Percentiles rank a stretch among this genome's conserved stretches.
Evolutionary conservation across 768 basidiomycete genomes (phyloP).

Genomic region (Boletus rubescentipes): DNA sequence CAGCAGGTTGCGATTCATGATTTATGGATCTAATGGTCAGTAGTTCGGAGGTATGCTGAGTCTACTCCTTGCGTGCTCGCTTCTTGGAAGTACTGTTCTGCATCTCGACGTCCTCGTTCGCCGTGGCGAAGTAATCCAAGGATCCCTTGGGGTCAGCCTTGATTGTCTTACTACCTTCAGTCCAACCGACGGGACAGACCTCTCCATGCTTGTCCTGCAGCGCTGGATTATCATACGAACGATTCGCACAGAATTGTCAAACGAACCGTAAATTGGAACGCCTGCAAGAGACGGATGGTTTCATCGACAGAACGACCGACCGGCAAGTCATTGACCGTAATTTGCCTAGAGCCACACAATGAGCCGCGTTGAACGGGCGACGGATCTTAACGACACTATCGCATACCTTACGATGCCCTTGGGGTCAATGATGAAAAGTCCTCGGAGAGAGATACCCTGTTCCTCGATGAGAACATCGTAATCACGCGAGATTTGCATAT

Average conservation of each 20-base stretch:
- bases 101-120: slow-evolving; percentile 28
- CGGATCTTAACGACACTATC: not conserved
- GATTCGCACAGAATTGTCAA: not conserved
- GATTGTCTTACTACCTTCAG: slow-evolving; percentile 76
- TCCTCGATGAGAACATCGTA: slow-evolving; percentile 91
- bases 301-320: slow-evolving; percentile 96
- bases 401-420: slow-evolving; percentile 68
- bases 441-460: slow-evolving; percentile 84
- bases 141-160: slow-evolving; percentile 73
- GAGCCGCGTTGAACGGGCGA: not conserved
- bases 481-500: slow-evolving; percentile 75
- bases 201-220: slow-evolving; percentile 79
- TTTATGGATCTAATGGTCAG: not conserved
- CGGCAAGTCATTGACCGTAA: slow-evolving; percentile 89
- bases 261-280: slow-evolving; percentile 86
- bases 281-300: slow-evolving; percentile 86
- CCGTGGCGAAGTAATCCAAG: slow-evolving; percentile 66
- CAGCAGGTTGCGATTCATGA: not conserved
- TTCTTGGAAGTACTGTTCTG: slow-evolving; percentile 51
- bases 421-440: slow-evolving; percentile 84
- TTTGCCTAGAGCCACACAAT: slow-evolving; percentile 50
- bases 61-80: slow-evolving; percentile 54
- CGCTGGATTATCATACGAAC: not conserved
- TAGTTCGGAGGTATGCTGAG: not conserved
- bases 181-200: slow-evolving; percentile 93